Evolutionary conservation across 257 asterid species (phyloP), one percentile per base, ranked within the genome.

Genomic region (Nicotiana otophora): DNA sequence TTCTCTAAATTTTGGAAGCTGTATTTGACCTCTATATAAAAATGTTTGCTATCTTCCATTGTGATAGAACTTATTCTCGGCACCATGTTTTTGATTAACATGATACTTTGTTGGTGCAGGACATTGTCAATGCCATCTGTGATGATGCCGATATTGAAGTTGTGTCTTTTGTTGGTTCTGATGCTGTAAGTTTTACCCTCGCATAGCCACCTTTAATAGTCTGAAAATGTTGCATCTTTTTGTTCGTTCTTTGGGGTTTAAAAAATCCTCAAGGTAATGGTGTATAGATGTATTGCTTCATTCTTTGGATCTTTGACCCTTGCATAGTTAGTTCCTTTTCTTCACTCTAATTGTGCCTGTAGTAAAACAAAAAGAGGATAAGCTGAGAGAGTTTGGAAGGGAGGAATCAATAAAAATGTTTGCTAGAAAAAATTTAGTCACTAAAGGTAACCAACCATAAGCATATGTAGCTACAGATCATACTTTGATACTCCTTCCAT

Each of bases 161-260:
- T 77, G 91, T 94, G 80, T 94, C 99, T 80, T 96, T 96, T 91
- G 99, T 96, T 84, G 98, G 99, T 72, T 93, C 98, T 77, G 93
- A 90, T 84, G 88, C 92, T 34, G 99, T 96, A 63, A 89, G 94
- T 91, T 66, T 66, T 48, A 30, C 48, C 6, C 74, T 66, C 34
- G 48, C n/a, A 20, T 66, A 66, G 16, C 42, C 26, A 66, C 75
- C 12, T 66, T 66, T 33, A 16, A 3, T 65, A 10, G 46, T 66
- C 75, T 66, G 75, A 66, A 62, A 33, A 16, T 33, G 75, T 86
- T 80, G 84, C 19, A n/a, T 63, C 82, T 64, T 64, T 30, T 30
- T 64, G 20, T 64, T 30, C 5, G 3, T 3, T 30, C 70, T 64
- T 30, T 7, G 28, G 51, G 26, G 51, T 33, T 14, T 7, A 66